These are phyloP conservation scores for Boletus subcaerulescens DNA, from an alignment of 768 basidiomycete genomes.

Conservation along the genomic window DNA sequence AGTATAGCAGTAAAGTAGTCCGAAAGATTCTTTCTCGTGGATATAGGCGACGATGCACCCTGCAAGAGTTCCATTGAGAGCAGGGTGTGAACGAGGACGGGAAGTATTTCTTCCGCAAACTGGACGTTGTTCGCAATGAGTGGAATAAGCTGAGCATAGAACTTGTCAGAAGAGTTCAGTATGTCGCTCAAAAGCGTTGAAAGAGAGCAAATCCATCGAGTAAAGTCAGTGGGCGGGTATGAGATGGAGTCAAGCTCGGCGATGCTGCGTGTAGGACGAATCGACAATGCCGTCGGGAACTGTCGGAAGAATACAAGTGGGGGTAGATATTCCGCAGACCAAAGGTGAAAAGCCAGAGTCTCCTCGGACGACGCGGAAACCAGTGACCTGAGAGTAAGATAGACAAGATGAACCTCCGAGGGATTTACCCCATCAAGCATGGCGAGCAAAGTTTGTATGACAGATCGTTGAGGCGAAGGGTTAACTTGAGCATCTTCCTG, in stretches of 20 bases:
- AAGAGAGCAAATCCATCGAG: constrained; percentile 60
- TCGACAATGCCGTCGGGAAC: constrained; percentile 39
- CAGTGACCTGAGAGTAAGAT: constrained; percentile 60
- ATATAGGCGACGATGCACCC: background rate
- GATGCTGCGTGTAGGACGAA: constrained; percentile 36
- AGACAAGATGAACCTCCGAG: constrained; percentile 53
- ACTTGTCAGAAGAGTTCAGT: constrained; percentile 50
- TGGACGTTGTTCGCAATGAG: constrained; percentile 52
- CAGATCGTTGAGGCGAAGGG: constrained; percentile 43
- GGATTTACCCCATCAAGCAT: constrained; percentile 56
- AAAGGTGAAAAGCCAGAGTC: constrained; percentile 25
- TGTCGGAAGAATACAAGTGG: constrained; percentile 49
- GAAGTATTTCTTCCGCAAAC: constrained; percentile 69
- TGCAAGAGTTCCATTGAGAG: constrained; percentile 38
- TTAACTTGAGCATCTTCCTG: constrained; percentile 21
- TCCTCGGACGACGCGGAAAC: constrained; percentile 40
- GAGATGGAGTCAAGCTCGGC: constrained; percentile 32
- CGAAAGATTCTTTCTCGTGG: constrained; percentile 21
- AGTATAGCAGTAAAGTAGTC: constrained; percentile 27
- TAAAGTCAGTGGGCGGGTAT: constrained; percentile 48
- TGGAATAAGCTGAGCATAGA: constrained; percentile 66
- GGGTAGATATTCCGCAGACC: constrained; percentile 39
- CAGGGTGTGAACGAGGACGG: constrained; percentile 69
- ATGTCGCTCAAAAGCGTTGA: constrained; percentile 56
- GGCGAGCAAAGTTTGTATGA: constrained; percentile 50